These are phyloP conservation scores for Neofusicoccum sp. DNA, from an alignment of 2,329 filamentous ascomycete genomes.

Conservation along the genomic window DNA sequence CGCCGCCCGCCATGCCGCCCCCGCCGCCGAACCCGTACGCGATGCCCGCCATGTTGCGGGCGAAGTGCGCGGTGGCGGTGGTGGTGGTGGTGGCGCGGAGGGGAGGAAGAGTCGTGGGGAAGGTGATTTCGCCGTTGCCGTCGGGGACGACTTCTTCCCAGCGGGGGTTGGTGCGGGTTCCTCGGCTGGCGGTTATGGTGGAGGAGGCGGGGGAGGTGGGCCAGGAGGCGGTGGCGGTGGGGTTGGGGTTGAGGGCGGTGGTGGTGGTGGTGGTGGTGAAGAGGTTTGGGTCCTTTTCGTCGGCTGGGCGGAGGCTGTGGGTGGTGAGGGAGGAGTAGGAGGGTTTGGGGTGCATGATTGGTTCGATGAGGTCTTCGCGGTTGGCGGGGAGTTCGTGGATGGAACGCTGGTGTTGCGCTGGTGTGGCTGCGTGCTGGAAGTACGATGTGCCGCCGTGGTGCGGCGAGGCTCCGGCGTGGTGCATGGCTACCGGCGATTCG, in stretches of 20 bases:
- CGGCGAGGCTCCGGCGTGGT: neutral
- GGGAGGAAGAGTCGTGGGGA: neutral
- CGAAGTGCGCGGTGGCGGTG: neutral
- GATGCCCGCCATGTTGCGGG: neutral
- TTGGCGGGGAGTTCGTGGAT: constrained; percentile 7
- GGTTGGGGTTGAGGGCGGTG: neutral
- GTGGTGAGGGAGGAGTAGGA: neutral
- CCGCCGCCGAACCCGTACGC: constrained; percentile 10
- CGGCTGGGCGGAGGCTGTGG: neutral
- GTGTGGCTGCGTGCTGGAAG: neutral
- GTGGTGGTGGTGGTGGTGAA: neutral
- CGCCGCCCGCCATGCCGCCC: constrained; percentile 5
- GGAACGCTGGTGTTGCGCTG: neutral
- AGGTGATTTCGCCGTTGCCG: constrained; percentile 4
- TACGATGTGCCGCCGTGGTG: neutral
- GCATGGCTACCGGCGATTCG: neutral
- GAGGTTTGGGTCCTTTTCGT: neutral
- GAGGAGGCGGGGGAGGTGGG: neutral
- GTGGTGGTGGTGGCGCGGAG: neutral
- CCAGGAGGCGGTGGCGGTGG: neutral
- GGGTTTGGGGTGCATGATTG: neutral
- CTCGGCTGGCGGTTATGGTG: neutral
- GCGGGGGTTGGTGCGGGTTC: neutral
- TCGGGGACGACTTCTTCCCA: constrained; percentile 14
- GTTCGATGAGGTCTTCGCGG: neutral